phyloP scores from a whole-genome alignment of 495 filamentous ascomycete species.

The Hyaloscypha hepaticicola region DNA sequence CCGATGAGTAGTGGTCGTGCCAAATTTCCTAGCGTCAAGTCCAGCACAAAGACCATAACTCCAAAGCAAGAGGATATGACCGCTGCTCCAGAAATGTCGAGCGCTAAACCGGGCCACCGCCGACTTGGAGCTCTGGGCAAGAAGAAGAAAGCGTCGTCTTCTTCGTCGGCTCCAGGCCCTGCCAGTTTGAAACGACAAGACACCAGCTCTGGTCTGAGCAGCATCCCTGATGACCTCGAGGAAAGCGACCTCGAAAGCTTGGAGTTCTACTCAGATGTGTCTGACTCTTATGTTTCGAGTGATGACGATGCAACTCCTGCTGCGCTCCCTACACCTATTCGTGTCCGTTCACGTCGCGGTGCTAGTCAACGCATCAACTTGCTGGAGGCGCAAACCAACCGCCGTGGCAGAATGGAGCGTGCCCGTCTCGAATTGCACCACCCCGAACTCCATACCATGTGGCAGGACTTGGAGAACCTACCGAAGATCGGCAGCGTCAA shows the following conservation, averaged over 20 bases:
- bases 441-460: slow-evolving; percentile 78
- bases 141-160: background rate
- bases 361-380: slow-evolving; percentile 34
- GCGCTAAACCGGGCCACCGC: background rate
- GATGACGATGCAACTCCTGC: background rate
- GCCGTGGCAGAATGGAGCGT: slow-evolving; percentile 33
- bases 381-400: slow-evolving; percentile 21
- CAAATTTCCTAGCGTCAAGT: background rate
- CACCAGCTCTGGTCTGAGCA: slow-evolving; percentile 9
- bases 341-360: slow-evolving; percentile 3
- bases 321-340: slow-evolving; percentile 1
- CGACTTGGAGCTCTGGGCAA: background rate
- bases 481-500: slow-evolving; percentile 62
- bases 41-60: background rate
- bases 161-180: background rate
- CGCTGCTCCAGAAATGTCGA: background rate
- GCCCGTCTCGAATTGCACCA: slow-evolving; percentile 71
- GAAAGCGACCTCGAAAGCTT: slow-evolving; percentile 12
- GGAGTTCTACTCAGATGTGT: background rate
- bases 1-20: background rate
- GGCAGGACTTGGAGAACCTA: slow-evolving; percentile 67
- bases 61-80: background rate
- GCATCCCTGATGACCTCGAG: slow-evolving; percentile 12
- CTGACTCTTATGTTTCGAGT: slow-evolving; percentile 7
- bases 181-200: slow-evolving; percentile 15